Percentiles rank a stretch among this genome's conserved stretches.
These are phyloP conservation scores for Paecilomyces sp. DNA, from an alignment of 2,329 filamentous ascomycete species.

Conservation along the genomic window DNA sequence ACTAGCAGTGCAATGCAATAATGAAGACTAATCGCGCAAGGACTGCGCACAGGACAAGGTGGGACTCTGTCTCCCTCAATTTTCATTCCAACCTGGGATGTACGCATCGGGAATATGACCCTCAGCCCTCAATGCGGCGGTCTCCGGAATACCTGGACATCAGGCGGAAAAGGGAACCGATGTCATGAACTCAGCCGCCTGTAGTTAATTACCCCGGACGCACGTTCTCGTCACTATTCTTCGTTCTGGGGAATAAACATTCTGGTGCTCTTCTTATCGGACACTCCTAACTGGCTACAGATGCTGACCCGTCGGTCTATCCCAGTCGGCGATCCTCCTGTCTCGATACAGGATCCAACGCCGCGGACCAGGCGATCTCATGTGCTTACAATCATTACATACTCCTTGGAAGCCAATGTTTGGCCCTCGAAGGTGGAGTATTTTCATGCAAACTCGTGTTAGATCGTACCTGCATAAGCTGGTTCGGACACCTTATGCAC, in stretches of 20 bases:
- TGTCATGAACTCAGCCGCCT: neutral
- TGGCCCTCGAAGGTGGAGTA: neutral
- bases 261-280: neutral
- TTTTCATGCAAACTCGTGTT: neutral
- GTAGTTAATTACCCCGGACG: neutral
- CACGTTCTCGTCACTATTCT: neutral
- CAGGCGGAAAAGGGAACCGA: neutral
- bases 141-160: neutral
- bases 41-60: neutral
- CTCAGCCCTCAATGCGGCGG: neutral
- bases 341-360: neutral
- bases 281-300: neutral
- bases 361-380: neutral
- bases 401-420: neutral
- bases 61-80: neutral
- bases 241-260: neutral
- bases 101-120: neutral
- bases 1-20: neutral
- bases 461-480: neutral
- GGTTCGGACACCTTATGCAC: constrained; percentile 10
- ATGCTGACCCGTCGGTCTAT: neutral
- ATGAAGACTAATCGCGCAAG: neutral
- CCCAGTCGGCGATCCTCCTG: neutral
- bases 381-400: neutral
- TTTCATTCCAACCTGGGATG: neutral